These are phyloP conservation scores for Chaetoceros muelleri DNA, from an alignment of 108 stramenopile genomes.

Conservation along the genomic window DNA sequence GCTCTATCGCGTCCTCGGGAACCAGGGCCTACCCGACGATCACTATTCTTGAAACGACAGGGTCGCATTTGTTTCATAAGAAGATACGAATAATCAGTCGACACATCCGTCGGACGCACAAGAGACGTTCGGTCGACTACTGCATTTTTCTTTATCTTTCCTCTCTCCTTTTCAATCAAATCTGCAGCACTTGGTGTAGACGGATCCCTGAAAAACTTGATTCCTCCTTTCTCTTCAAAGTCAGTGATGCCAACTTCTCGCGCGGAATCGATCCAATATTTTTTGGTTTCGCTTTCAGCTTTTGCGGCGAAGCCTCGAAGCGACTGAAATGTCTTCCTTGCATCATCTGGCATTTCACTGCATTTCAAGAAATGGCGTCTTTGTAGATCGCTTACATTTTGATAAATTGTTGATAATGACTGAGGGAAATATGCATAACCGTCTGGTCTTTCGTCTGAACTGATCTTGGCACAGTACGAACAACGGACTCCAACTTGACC, in stretches of 20 bases:
- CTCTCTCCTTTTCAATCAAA: constrained; percentile 38
- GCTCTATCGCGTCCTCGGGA: constrained; percentile 56
- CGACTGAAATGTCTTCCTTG: constrained; percentile 48
- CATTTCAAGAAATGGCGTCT: constrained; percentile 65
- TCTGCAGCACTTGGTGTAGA: constrained; percentile 64
- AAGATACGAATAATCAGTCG: constrained; percentile 66
- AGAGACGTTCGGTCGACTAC: constrained; percentile 27
- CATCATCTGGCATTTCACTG: constrained; percentile 46
- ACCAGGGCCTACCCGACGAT: constrained; percentile 55
- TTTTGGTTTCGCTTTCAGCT: constrained; percentile 38
- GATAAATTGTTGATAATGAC: constrained; percentile 33
- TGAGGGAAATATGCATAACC: constrained; percentile 63
- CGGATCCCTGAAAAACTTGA: constrained; percentile 54
- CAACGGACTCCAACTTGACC: constrained; percentile 79
- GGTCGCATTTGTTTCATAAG: constrained; percentile 64
- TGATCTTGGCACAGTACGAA: constrained; percentile 51
- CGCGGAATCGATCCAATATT: constrained; percentile 69
- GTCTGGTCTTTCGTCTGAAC: constrained; percentile 22
- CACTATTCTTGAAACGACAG: constrained; percentile 63
- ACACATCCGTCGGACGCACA: constrained; percentile 38
- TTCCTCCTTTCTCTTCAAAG: constrained; percentile 31
- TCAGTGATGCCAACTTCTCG: constrained; percentile 58
- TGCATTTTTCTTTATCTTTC: constrained; percentile 9
- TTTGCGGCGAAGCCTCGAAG: constrained; percentile 55
- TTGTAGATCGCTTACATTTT: constrained; percentile 65